phyloP scores from a whole-genome alignment of 176 grass and related monocot species.

The Dactylis glomerata region DNA sequence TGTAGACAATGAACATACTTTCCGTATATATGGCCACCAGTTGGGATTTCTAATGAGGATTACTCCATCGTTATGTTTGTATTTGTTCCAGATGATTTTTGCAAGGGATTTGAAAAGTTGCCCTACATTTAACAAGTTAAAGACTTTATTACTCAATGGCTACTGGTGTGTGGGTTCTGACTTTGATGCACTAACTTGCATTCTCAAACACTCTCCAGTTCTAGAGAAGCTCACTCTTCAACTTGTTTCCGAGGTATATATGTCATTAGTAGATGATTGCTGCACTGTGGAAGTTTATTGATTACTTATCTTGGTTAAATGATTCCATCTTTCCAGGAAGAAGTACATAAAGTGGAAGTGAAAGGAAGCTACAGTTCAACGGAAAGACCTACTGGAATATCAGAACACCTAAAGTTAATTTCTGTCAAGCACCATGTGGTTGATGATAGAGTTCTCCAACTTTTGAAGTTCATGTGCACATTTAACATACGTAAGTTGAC shows the following conservation, averaged over 20 bases:
- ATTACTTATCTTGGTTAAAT: background rate
- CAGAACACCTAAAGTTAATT: background rate
- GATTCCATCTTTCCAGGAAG: background rate
- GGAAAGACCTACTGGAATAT: background rate
- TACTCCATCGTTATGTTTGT: background rate
- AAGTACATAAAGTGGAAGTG: background rate
- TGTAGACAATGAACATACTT: background rate
- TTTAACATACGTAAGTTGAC: constrained; percentile 12
- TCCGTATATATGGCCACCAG: background rate
- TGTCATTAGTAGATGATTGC: background rate
- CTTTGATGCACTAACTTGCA: background rate
- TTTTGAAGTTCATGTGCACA: constrained; percentile 11
- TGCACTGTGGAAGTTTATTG: background rate
- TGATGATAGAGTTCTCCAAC: background rate
- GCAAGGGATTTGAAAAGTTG: constrained; percentile 16
- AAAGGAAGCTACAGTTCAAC: background rate
- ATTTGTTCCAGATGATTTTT: constrained; percentile 6
- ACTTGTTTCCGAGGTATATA: background rate
- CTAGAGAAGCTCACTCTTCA: constrained; percentile 26
- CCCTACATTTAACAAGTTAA: constrained; percentile 20
- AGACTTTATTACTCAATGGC: constrained; percentile 9
- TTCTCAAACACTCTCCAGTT: constrained; percentile 18
- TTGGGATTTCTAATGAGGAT: background rate
- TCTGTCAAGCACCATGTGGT: background rate
- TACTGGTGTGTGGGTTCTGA: background rate